Evolutionary conservation across 2,329 filamentous ascomycete species (phyloP).

Genomic region (Paracamarosporium sp.): DNA sequence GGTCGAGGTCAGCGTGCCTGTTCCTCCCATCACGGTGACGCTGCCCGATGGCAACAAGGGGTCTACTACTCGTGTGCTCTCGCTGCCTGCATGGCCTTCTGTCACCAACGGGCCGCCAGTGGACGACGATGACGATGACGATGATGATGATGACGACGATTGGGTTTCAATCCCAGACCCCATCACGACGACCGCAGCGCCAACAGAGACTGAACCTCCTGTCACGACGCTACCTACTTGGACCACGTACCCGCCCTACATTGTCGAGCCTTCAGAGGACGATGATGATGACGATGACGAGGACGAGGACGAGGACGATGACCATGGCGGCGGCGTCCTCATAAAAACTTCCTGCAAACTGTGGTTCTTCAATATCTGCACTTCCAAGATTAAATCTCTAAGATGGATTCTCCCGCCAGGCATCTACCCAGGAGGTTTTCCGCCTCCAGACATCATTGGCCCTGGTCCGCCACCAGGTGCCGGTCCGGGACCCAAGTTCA

Average conservation of each 20-base stretch:
- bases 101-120: neutral
- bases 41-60: neutral
- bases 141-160: neutral
- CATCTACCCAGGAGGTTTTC: neutral
- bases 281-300: constrained; percentile 2
- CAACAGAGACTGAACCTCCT: constrained; percentile 1
- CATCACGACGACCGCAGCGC: constrained; percentile 5
- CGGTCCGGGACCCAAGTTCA: neutral
- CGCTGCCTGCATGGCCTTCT: constrained; percentile 1
- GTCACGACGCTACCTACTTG: constrained; percentile 4
- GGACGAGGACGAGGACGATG: too few species aligned
- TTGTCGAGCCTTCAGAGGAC: neutral
- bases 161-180: constrained; percentile 1
- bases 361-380: constrained; percentile 3
- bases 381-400: constrained; percentile 1
- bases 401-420: neutral
- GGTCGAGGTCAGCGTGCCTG: constrained; percentile 3
- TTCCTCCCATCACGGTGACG: constrained; percentile 2
- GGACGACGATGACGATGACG: neutral
- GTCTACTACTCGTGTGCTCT: constrained; percentile 2
- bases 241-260: constrained; percentile 1
- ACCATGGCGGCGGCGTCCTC: neutral
- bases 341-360: constrained; percentile 4
- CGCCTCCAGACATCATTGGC: neutral
- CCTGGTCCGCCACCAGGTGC: neutral